These are phyloP conservation scores for Streptanthus diversifolius DNA, from an alignment of 345 rosid genomes.

Conservation along the genomic window DNA sequence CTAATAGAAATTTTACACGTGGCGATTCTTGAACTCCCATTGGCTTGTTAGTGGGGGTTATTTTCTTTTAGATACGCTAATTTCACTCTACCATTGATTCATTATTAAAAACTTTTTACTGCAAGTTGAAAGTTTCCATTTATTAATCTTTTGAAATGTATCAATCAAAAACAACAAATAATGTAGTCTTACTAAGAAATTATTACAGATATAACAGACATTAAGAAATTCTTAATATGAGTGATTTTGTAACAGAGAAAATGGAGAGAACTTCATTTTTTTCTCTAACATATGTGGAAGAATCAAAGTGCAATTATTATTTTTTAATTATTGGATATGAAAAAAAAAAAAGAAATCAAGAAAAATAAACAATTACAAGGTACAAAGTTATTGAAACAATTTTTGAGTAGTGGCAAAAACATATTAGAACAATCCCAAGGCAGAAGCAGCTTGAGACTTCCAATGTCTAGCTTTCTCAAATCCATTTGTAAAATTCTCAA, in stretches of 20 bases:
- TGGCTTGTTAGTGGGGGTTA: too few relatives aligned
- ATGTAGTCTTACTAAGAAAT: not conserved
- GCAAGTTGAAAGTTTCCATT: not conserved
- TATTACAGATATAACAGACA: not conserved
- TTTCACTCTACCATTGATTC: too few relatives aligned
- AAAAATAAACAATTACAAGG: not conserved
- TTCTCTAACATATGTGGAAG: not conserved
- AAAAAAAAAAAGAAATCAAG: not conserved
- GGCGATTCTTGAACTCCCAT: too few relatives aligned
- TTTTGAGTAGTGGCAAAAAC: not conserved
- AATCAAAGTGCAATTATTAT: not conserved
- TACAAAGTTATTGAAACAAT: not conserved
- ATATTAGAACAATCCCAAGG: slow-evolving; percentile 39
- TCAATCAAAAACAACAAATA: not conserved
- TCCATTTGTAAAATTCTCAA: slow-evolving; percentile 64
- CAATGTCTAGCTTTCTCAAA: slow-evolving; percentile 82
- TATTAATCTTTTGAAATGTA: not conserved
- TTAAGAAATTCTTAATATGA: too few relatives aligned
- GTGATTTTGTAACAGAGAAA: not conserved
- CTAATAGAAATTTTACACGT: too few relatives aligned
- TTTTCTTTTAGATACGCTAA: too few relatives aligned
- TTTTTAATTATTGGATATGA: not conserved
- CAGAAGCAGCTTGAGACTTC: slow-evolving; percentile 57
- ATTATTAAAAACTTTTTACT: too few relatives aligned
- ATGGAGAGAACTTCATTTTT: not conserved